Base-by-base conservation (phyloP, 306 rosid genomes). In the Rosa chinensis region DNA sequence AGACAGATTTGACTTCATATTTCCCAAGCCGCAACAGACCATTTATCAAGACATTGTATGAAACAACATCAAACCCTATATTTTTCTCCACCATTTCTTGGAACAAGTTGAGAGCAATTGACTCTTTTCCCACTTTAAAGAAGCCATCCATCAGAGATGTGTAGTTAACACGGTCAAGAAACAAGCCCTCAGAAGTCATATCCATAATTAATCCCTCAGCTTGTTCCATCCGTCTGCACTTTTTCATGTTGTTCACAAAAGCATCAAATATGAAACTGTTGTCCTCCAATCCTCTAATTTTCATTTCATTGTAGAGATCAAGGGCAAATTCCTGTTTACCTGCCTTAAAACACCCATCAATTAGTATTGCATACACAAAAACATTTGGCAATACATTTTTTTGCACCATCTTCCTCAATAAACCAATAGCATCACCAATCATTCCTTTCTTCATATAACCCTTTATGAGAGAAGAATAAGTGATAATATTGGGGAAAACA, bases 61-160 rank as follows among this genome's bases (percentile, higher is more conserved):
- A 93, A 79, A 91, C 87, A 76, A 90, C 84, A 87, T 95, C 98
- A 78, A 93, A 84, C 84, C 67, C 85, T 10, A 79, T 79, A 72
- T 82, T 84, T 81, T 84, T 89, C 76, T 92, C 89, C 62, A 77
- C 82, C 97, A 95, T 88, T 88, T 90, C 98, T 85, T 91, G 93
- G 72, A 90, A 87, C 67, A 90, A 53, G 78, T 84, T 80, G 45
- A 93, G 87, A 43, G 97, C 97, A 47, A 84, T 82, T 6, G 91
- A 83, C 66, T 90, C 93, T 6, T 86, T 87, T 81, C 93, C 93
- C 71, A 79, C 85, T 81, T 87, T 89, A 75, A 93, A 89, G 87
- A 88, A 93, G 47, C 92, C 92, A 87, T 91, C 99, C 87, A 93
- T 88, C 78, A 91, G 82, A 71, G 93, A 89, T 1, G 99, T 80